These are phyloP conservation scores for Protomyces gravidus DNA, from an alignment of 1,139 yeast species.

Conservation along the genomic window DNA sequence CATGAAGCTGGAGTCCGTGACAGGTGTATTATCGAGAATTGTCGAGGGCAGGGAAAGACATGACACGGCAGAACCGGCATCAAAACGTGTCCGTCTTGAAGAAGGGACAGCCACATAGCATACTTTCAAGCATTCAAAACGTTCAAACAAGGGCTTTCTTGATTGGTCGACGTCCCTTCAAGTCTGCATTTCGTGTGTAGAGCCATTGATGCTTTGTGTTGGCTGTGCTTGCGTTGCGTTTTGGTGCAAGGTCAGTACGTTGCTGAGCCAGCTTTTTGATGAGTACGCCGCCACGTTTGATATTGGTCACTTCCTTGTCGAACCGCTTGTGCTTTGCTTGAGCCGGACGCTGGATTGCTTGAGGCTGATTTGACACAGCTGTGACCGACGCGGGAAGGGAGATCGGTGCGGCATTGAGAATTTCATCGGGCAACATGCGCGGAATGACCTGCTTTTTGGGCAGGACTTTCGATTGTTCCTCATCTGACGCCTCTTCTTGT, in stretches of 20 bases:
- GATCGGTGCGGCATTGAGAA: constrained; percentile 17
- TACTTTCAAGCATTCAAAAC: background rate
- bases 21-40: no score
- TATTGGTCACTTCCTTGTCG: constrained; percentile 4
- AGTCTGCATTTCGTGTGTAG: constrained; percentile 9
- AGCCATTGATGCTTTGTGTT: constrained; percentile 24
- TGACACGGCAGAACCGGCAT: background rate
- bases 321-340: background rate
- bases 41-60: background rate
- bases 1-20: background rate
- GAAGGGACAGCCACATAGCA: no score
- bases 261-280: constrained; percentile 8
- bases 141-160: constrained; percentile 11
- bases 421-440: constrained; percentile 16
- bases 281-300: constrained; percentile 2
- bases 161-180: constrained; percentile 9
- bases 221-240: constrained; percentile 7
- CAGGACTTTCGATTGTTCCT: no score
- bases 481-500: background rate
- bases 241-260: constrained; percentile 17
- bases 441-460: constrained; percentile 3
- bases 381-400: background rate
- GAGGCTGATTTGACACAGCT: background rate
- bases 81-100: background rate
- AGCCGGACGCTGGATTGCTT: background rate